Conservation (phyloP, 257 asterid genomes). For the Gentiana straminea region DNA sequence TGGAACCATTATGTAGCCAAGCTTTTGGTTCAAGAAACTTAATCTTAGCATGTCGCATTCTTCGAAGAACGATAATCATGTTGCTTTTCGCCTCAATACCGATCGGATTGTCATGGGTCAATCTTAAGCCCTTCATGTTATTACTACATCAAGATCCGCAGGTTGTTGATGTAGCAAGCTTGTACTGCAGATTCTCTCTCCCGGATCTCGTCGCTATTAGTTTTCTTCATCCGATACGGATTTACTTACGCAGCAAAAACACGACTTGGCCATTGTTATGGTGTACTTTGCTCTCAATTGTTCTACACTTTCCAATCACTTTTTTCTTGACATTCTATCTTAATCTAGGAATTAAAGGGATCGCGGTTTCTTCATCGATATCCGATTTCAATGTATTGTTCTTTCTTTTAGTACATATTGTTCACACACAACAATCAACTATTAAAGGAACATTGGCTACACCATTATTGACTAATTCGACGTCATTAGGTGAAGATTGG, state of each 20-base stretch:
- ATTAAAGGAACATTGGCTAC: conserved; percentile 16
- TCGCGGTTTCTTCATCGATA: conserved; percentile 55
- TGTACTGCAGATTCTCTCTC: conserved; percentile 54
- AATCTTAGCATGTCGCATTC: conserved; percentile 38
- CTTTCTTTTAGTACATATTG: conserved; percentile 42
- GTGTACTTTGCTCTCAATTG: conserved; percentile 52
- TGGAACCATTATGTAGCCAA: conserved; percentile 94
- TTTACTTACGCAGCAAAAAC: conserved; percentile 75
- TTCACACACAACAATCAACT: conserved; percentile 19
- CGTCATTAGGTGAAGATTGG: conserved; percentile 62
- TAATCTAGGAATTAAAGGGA: conserved; percentile 57
- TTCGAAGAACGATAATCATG: conserved; percentile 54
- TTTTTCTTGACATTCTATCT: conserved; percentile 62
- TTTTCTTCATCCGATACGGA: conserved; percentile 75
- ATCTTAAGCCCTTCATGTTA: conserved; percentile 67
- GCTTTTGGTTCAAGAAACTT: conserved; percentile 82
- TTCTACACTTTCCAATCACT: conserved; percentile 70
- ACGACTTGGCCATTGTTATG: conserved; percentile 84
- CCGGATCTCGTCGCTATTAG: conserved; percentile 83
- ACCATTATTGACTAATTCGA: conserved; percentile 22
- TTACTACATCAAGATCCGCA: conserved; percentile 72
- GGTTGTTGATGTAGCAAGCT: conserved; percentile 56
- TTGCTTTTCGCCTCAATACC: conserved; percentile 64
- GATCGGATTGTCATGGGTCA: conserved; percentile 51
- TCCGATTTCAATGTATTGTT: conserved; percentile 50